Base-by-base conservation (phyloP, 176 grass and related monocot species). In the Pontederia paniculata region DNA sequence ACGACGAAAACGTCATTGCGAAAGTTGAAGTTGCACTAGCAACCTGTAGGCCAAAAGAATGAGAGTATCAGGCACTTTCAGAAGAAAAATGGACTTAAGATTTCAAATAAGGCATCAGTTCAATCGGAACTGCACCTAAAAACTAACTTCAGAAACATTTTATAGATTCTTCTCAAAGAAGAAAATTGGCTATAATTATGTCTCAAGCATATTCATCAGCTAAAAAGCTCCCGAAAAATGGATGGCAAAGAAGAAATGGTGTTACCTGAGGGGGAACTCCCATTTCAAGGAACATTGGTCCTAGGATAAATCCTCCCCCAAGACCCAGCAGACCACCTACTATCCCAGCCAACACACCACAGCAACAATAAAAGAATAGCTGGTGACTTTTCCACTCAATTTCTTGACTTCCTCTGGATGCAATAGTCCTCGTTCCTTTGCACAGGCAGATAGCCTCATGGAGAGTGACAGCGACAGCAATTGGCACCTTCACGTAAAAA, bases 21-120 rank as follows among this genome's bases (percentile, higher is more conserved):
- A 63, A 63, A 47, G 60, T 63, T n/a, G 60, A 63, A 47, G 60
- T 63, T 48, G 60, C 60, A 63, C 60, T 63, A 23, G 60, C 60
- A 14, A 63, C 60, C 60, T 63, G 43, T n/a, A 37, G 5, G 13
- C 21, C 23, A 25, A 58, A 25, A 42, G 9, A 17, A 31, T 57
- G 14, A 9, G 12, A 41, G n/a, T 37, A 25, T 14, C 17, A 9
- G 1, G 28, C 28, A 37, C 3, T 37, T 6, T n/a, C 15, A 16
- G 55, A 7, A 15, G 5, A 58, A 37, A 37, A 37, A 37, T 6
- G 28, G 28, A 37, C 7, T 37, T 37, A 37, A 37, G 28, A 6
- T 5, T 37, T 37, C 28, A 37, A 37, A 37, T 5, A 37, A 37
- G 1, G 7, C 28, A 37, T 37, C 3, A 37, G 28, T 37, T 37